Evolutionary conservation across 495 filamentous ascomycete genomes (phyloP), one percentile per base, ranked within the genome.

Genomic region (Echria macrotheca): DNA sequence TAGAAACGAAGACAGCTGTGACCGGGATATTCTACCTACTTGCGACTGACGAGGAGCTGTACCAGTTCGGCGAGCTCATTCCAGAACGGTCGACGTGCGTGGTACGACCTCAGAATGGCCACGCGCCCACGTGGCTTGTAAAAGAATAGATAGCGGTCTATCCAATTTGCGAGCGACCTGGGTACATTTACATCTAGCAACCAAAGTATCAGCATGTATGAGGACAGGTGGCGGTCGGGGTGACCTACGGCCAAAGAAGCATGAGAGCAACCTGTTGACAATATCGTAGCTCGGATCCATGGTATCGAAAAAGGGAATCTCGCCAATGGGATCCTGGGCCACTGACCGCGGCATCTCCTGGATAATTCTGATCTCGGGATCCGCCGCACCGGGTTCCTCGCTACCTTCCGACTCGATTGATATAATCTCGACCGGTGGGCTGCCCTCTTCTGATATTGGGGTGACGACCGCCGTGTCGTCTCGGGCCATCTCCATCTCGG

Each of bases 111-210:
- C 26, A 65, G 40, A n/a, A 60, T 52, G 12, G 57, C 46, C 8
- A 44, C 26, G 25, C 55, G 52, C n/a, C n/a, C n/a, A n/a, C n/a
- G n/a, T n/a, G n/a, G n/a, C n/a, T n/a, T n/a, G n/a, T n/a, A n/a
- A n/a, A n/a, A n/a, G n/a, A n/a, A n/a, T n/a, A n/a, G n/a, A 47
- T 67, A 77, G 19, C 45, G 55, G 11, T 70, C 63, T 10, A 79
- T 62, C 74, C 75, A 80, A 1, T n/a, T n/a, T n/a, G n/a, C n/a
- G n/a, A n/a, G n/a, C n/a, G n/a, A n/a, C n/a, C n/a, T n/a, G n/a
- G n/a, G n/a, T n/a, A n/a, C n/a, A n/a, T n/a, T n/a, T n/a, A n/a
- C n/a, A n/a, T n/a, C n/a, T n/a, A n/a, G n/a, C n/a, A n/a, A n/a
- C n/a, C n/a, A n/a, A n/a, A n/a, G n/a, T n/a, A n/a, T n/a, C 7